Conservation (phyloP, 306 rosid genomes). For the Cucurbita ficifolia region DNA sequence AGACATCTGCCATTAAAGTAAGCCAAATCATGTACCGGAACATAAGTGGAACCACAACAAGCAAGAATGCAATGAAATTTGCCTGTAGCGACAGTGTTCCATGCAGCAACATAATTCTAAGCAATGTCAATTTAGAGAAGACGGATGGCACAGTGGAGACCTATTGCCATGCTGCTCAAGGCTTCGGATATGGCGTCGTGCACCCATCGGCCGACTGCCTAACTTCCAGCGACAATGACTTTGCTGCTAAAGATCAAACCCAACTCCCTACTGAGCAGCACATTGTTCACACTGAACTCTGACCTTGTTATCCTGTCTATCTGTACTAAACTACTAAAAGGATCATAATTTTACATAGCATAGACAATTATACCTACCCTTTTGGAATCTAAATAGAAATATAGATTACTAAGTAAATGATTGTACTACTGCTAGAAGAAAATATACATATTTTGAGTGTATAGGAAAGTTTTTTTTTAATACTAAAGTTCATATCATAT, state of each 20-base stretch:
- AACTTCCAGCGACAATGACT: constrained; percentile 38
- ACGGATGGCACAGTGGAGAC: constrained; percentile 77
- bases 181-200: constrained; percentile 55
- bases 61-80: constrained; percentile 73
- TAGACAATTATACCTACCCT: background rate
- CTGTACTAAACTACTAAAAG: background rate
- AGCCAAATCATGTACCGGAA: constrained; percentile 61
- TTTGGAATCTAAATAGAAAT: background rate
- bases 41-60: constrained; percentile 67
- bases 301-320: constrained; percentile 5
- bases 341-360: constrained; percentile 7
- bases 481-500: background rate
- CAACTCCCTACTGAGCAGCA: background rate
- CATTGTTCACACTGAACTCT: constrained; percentile 60
- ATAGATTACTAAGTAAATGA: background rate
- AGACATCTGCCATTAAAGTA: constrained; percentile 72
- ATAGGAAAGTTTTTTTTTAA: background rate
- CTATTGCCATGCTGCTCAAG: constrained; percentile 87
- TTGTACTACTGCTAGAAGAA: background rate
- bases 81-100: constrained; percentile 84
- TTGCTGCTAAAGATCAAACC: background rate
- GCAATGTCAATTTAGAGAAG: constrained; percentile 67
- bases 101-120: constrained; percentile 62
- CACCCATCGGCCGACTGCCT: constrained; percentile 97
- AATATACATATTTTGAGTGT: background rate